These are phyloP conservation scores for Phytophthora idaei DNA, from an alignment of 352 stramenopile species.

Conservation along the genomic window DNA sequence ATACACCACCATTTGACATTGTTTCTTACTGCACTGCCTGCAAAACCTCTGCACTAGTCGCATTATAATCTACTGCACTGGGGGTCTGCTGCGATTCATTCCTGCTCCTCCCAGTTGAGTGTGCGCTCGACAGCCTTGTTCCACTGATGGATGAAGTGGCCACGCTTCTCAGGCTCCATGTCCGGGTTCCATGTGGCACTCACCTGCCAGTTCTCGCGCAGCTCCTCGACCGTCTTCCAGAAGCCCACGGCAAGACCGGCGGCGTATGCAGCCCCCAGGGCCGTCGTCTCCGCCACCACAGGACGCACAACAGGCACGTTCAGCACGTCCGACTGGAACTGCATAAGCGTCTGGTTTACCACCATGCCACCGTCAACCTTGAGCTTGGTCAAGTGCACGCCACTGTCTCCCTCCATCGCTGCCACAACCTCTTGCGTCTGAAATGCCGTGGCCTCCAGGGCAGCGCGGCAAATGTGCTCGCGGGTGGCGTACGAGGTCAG, in stretches of 20 bases:
- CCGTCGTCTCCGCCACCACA: conserved; percentile 97
- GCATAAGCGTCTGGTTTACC: conserved; percentile 97
- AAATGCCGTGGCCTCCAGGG: conserved; percentile 96
- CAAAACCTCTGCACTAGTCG: conserved; percentile 15
- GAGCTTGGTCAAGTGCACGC: conserved; percentile 89
- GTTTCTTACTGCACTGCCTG: conserved; percentile 13
- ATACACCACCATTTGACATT: conserved; percentile 32
- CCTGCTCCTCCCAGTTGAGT: conserved; percentile 81
- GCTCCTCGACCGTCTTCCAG: conserved; percentile 91
- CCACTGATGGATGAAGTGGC: conserved; percentile 74
- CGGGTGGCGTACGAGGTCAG: conserved; percentile 95
- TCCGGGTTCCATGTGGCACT: conserved; percentile 75
- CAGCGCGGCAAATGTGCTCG: conserved; percentile 95
- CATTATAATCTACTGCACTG: conserved; percentile 35
- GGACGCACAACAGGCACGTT: conserved; percentile 94
- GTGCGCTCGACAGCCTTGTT: conserved; percentile 85
- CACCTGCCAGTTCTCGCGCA: conserved; percentile 85
- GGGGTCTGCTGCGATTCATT: conserved; percentile 30
- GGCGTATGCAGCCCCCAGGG: conserved; percentile 96
- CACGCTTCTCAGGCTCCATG: conserved; percentile 65
- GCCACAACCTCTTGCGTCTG: conserved; percentile 95
- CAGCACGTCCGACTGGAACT: conserved; percentile 98
- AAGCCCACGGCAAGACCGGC: conserved; percentile 97
- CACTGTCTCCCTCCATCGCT: conserved; percentile 94
- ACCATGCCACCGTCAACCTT: conserved; percentile 98